These are phyloP conservation scores for Trametes sanguinea DNA, from an alignment of 768 basidiomycete genomes.

Conservation along the genomic window DNA sequence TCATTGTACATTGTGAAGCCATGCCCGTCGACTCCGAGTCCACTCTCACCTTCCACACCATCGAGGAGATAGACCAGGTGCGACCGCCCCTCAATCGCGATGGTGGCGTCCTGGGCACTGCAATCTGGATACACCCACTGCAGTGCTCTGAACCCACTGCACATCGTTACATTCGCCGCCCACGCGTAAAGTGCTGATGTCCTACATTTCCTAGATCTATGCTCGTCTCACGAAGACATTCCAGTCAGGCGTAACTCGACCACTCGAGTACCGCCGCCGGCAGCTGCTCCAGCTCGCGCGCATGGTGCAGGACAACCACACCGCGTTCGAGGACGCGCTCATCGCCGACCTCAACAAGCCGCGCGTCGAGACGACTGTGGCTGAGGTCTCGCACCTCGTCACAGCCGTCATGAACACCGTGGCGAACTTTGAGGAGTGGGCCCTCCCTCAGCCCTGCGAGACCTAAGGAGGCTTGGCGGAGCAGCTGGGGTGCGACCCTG, in stretches of 20 bases:
- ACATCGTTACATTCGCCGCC: background rate
- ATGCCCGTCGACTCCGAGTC: background rate
- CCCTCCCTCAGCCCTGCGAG: conserved; percentile 41
- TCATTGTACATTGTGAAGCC: background rate
- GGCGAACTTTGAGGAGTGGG: conserved; percentile 60
- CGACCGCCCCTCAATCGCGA: background rate
- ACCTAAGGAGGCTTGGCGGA: conserved; percentile 47
- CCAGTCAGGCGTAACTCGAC: conserved; percentile 48
- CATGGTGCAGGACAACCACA: conserved; percentile 62
- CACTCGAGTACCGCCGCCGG: conserved; percentile 59
- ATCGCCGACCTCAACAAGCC: conserved; percentile 34
- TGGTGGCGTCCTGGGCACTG: background rate
- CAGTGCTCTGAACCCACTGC: background rate
- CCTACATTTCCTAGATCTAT: conserved; percentile 33
- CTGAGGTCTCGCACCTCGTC: conserved; percentile 50
- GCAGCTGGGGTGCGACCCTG: conserved; percentile 53
- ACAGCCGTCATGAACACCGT: conserved; percentile 45
- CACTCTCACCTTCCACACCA: conserved; percentile 4
- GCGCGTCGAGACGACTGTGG: conserved; percentile 22
- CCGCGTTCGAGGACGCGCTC: conserved; percentile 49
- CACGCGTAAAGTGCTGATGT: background rate
- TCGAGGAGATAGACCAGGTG: conserved; percentile 11
- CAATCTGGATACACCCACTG: too few species aligned
- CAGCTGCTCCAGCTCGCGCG: conserved; percentile 67
- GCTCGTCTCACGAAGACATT: conserved; percentile 49